Base-by-base conservation (phyloP, 1,139 yeast genomes). In the Saccharomyces pastorianus region DNA sequence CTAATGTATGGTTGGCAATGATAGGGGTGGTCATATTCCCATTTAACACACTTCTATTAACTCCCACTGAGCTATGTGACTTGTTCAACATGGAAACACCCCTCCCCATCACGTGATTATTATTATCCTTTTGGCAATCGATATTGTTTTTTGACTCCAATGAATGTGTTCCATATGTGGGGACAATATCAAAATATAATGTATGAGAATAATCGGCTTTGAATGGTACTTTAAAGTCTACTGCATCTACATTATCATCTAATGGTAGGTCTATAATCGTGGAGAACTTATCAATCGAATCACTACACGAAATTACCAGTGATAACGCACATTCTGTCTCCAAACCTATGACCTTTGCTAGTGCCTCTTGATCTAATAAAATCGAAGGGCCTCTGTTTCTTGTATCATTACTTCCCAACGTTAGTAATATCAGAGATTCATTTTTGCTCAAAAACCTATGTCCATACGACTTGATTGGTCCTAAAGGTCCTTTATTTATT, bases 261-360 rank as follows among this genome's bases (percentile, higher is more conserved):
- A 89, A 73, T 1, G 98, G 98, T 60, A 93, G 75, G 63, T 91
- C 97, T 47, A 90, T 71, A 5, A 85, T 76, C 1, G 79, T 78
- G 0, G 93, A 83, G 14, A 85, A 84, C 56, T 83, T 86, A 20
- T 79, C 73, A 25, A 74, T 71, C 42, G 74, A 71, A 47, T 78
- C 76, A 4, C 77, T 77, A 54, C 87, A 81, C 13, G 85, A 80
- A 11, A 91, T 79, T 11, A 85, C 82, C 54, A 91, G 74, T 0
- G 96, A 85, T 50, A 93, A 76, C 0, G 96, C 96, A 2, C 96
- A 88, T 63, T 91, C 97, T 48, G 90, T 75, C 66, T 88, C 95
- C 32, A 29, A 50, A 17, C 44, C 44, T 9, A 38, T 17, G n/a
- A 38, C 13, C 13, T 38, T 38, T 38, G 44, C 44, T 5, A 38